A percentile compares a stretch with the other conserved stretches of the same genome.
phyloP scores from a whole-genome alignment of 2,329 filamentous ascomycete genomes.

The Coniochaeta pulveracea region DNA sequence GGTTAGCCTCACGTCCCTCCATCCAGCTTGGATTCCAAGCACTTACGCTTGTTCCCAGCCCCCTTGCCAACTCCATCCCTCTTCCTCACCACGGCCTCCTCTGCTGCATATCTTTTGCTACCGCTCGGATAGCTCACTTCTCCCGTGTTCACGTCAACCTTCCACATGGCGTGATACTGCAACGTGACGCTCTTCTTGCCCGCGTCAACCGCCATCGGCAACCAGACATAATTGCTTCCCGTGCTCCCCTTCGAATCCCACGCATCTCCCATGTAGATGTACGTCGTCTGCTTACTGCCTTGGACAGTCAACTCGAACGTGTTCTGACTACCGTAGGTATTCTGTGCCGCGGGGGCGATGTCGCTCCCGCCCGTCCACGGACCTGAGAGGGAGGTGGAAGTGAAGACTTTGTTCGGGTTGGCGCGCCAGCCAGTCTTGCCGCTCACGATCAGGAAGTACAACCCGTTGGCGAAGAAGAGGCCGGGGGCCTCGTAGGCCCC shows the following conservation, averaged over 20 bases:
- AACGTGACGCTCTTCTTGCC: slow-evolving; percentile 20
- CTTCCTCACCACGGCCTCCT: slow-evolving; percentile 16
- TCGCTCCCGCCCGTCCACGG: slow-evolving; percentile 21
- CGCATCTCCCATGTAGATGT: slow-evolving; percentile 25
- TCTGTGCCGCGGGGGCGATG: slow-evolving; percentile 21
- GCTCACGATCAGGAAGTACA: slow-evolving; percentile 24
- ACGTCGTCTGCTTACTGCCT: slow-evolving; percentile 19
- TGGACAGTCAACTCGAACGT: slow-evolving; percentile 22
- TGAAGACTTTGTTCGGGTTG: slow-evolving; percentile 26
- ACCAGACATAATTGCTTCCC: slow-evolving; percentile 25
- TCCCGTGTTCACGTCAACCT: slow-evolving; percentile 24
- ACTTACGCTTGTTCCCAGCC: slow-evolving; percentile 1
- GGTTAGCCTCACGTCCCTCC: slow-evolving; percentile 5
- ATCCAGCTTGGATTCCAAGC: neutral
- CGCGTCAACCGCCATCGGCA: slow-evolving; percentile 22
- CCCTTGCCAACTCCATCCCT: slow-evolving; percentile 6
- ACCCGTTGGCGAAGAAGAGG: slow-evolving; percentile 18
- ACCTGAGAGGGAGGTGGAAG: slow-evolving; percentile 18
- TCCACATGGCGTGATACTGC: slow-evolving; percentile 27
- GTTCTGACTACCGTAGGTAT: slow-evolving; percentile 25
- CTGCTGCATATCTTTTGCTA: slow-evolving; percentile 23
- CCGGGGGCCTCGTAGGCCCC: slow-evolving; percentile 25
- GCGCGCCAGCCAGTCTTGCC: slow-evolving; percentile 23
- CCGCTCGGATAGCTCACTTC: slow-evolving; percentile 18
- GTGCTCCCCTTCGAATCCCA: slow-evolving; percentile 23